Base-by-base conservation (phyloP, 2,329 filamentous ascomycete genomes). In the Fusarium burgessii region DNA sequence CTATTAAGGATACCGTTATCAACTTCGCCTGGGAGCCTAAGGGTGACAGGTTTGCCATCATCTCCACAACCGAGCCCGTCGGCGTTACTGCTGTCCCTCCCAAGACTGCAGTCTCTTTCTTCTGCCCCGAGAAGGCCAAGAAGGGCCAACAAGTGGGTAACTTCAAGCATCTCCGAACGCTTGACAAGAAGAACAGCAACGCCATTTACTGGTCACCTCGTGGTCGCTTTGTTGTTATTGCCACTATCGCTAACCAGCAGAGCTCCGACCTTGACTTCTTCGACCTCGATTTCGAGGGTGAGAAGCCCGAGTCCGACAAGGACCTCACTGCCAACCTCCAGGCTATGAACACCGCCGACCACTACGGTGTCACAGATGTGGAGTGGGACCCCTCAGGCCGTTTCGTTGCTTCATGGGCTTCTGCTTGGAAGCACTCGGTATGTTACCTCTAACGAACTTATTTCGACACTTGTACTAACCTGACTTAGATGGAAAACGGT, bases 21-120 rank as follows among this genome's bases (percentile, higher is more conserved):
- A 99, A 99, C 87, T 99, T 99, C 80, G 94, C 96, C 13, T 99
- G 96, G 96, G 96, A 99, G 80, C 96, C 96, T 70, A 98, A 98
- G 86, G 96, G 96, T 69, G 95, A 97, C 81, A 92, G 96, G 41
- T 99, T 99, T 81, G 94, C 98, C 73, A 91, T 98, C 79, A 99
- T 99, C 84, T 98, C 95, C 38, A 96, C 93, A 20, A 92, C 94
- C 14, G 96, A 99, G 84, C 90, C 93, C 5, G 86, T 91, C 42
- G 90, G 90, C 41, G 90, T 91, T 45, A 91, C 93, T 14, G 94
- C 93, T 15, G 94, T 97, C 11, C 89, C 93, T 8, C 95, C 96
- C 71, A 99, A 99, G 88, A 98, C 96, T 2, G 88, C 94, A 0
- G 95, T 98, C 23, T 89, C 93, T 36, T 99, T 99, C 89, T 99